Percentiles rank a stretch among this genome's conserved stretches.
These are phyloP conservation scores for Debaryomyces psychrophilus DNA, from an alignment of 1,139 yeast species.

Conservation along the genomic window DNA sequence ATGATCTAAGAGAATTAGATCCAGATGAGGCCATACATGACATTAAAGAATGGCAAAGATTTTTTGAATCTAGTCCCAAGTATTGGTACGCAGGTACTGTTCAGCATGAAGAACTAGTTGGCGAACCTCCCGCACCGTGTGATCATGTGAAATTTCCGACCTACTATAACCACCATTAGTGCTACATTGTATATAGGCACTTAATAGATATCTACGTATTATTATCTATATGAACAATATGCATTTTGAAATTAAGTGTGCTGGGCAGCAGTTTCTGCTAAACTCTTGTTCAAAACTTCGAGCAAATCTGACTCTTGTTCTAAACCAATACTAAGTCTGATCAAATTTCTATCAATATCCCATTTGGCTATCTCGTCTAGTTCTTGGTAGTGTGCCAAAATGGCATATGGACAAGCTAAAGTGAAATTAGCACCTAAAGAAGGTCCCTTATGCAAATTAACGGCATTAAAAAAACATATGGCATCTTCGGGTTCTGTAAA, in stretches of 20 bases:
- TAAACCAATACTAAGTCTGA: conserved; percentile 84
- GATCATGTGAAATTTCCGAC: conserved; percentile 41
- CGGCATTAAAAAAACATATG: conserved; percentile 70
- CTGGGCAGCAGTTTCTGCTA: conserved; percentile 52
- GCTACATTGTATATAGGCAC: neutral
- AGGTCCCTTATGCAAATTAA: conserved; percentile 86
- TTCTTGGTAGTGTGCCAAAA: conserved; percentile 86
- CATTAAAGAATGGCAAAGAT: conserved; percentile 53
- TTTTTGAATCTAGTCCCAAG: conserved; percentile 45
- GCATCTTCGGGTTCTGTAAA: conserved; percentile 73
- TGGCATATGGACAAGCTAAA: conserved; percentile 86
- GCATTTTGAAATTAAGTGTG: conserved; percentile 1
- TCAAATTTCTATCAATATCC: conserved; percentile 82
- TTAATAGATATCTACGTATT: conserved; percentile 5
- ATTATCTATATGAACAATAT: conserved; percentile 3
- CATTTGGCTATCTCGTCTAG: conserved; percentile 78
- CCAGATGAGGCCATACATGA: conserved; percentile 33
- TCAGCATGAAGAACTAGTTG: conserved; percentile 36
- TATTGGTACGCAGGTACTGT: conserved; percentile 73
- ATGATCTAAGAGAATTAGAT: conserved; percentile 68
- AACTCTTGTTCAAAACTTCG: conserved; percentile 57
- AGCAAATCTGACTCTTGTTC: conserved; percentile 62
- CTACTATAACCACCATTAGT: conserved; percentile 8
- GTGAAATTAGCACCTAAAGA: conserved; percentile 94
- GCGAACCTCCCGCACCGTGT: conserved; percentile 44